Evolutionary conservation across 2,329 filamentous ascomycete species (phyloP), one percentile per base, ranked within the genome.

Genomic region (Catunica adiposa): DNA sequence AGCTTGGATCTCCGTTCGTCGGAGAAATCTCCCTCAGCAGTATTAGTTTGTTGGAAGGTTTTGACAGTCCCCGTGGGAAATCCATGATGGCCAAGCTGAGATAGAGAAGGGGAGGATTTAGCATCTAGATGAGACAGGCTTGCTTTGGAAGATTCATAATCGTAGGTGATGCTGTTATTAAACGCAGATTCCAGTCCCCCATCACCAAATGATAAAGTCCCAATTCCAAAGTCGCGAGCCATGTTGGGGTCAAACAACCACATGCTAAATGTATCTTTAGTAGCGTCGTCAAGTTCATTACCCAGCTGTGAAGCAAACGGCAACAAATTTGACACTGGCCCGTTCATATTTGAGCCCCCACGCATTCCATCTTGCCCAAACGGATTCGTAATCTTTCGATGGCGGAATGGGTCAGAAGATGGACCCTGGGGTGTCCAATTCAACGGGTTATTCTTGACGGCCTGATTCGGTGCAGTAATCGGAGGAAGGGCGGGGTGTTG

Each of bases 241-340:
- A 68, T 67, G 51, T 71, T 69, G 1, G 70, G 65, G 44, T 76
- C 70, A 59, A 78, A 77, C 2, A 78, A 65, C 75, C 75, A 78
- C 15, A 68, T 65, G 20, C 70, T 71, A 62, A 77, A 77, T 62
- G 73, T 74, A 25, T 71, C 69, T 26, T 68, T 66, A 2, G 63
- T 51, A 4, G 26, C 23, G 25, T 51, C 25, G 4, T 64, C 38
- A 71, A 51, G 1, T 66, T 65, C 22, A 44, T 44, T 44, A 2
- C 15, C 15, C 15, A 44, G 3, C 20, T 44, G 40, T 17, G 15
- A 22, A 17, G 29, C 29, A 11, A 34, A 34, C 29, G 29, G 29
- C 11, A 34, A 11, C 29, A 34, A 11, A 34, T 34, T 34, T 5
- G 29, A 34, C 29, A 34, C 11, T 5, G 29, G 11, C 29, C 11